phyloP scores from a whole-genome alignment of 257 asterid species.

The Marsdenia floribunda region DNA sequence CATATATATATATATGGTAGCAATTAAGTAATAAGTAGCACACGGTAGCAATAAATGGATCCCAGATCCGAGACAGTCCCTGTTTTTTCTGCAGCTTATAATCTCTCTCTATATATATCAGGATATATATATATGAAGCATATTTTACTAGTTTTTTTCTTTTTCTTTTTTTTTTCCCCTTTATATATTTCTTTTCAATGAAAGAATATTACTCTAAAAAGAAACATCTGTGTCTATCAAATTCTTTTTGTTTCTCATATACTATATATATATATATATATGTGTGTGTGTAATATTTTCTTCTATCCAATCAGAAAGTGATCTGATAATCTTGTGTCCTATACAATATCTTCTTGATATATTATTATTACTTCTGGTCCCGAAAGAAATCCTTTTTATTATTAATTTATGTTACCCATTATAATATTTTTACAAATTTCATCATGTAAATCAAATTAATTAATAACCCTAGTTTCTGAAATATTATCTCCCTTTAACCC shows the following conservation, averaged over 20 bases:
- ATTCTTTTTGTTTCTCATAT: not conserved
- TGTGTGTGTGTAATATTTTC: not conserved
- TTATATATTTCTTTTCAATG: not conserved
- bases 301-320: not conserved
- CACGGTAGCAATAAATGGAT: constrained; percentile 13
- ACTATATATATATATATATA: too few relatives aligned
- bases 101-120: constrained; percentile 5
- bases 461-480: not conserved
- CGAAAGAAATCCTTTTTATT: not conserved
- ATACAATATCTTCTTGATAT: not conserved
- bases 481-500: not conserved
- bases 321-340: not conserved
- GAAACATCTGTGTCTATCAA: not conserved
- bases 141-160: not conserved
- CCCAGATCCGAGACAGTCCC: constrained; percentile 17
- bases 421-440: not conserved
- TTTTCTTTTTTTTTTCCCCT: not conserved
- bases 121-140: not conserved
- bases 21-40: not conserved
- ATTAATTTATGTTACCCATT: not conserved
- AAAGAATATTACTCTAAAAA: not conserved
- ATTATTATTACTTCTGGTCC: not conserved
- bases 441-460: not conserved
- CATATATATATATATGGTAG: not conserved
- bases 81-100: constrained; percentile 9